Conservation (phyloP, 352 stramenopile species). For the Lagenidium giganteum region DNA sequence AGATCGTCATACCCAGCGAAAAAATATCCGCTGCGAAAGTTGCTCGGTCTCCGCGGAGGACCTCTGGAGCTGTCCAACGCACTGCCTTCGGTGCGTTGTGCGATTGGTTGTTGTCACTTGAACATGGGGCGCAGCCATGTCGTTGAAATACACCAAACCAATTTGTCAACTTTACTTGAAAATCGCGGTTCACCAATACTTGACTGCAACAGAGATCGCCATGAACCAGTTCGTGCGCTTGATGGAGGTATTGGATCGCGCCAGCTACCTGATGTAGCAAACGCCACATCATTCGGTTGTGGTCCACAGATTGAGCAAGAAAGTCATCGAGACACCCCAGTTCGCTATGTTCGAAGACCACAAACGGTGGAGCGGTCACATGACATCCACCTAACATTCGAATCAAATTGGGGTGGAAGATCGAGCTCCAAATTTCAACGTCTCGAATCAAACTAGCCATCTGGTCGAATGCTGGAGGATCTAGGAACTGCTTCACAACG, state of each 20-base stretch:
- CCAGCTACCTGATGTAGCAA: constrained; percentile 42
- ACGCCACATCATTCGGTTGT: constrained; percentile 26
- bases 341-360: constrained; percentile 41
- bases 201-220: constrained; percentile 49
- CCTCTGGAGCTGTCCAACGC: constrained; percentile 53
- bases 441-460: constrained; percentile 30
- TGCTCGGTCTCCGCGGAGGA: constrained; percentile 13
- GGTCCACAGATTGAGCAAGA: constrained; percentile 33
- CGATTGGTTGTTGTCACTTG: too few relatives aligned
- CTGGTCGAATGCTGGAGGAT: too few relatives aligned
- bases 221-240: constrained; percentile 30
- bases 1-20: constrained; percentile 55
- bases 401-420: constrained; percentile 49
- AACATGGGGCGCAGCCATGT: too few relatives aligned
- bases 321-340: constrained; percentile 56
- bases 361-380: constrained; percentile 35
- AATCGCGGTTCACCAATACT: too few relatives aligned
- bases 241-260: constrained; percentile 52
- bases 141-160: too few relatives aligned
- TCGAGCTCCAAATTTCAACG: constrained; percentile 27
- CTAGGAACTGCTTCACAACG: too few relatives aligned
- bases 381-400: constrained; percentile 47
- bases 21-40: constrained; percentile 50
- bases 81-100: too few relatives aligned
- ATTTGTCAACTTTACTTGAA: too few relatives aligned